These are phyloP conservation scores for Crotalaria pallida DNA, from an alignment of 306 rosid genomes.

Conservation along the genomic window DNA sequence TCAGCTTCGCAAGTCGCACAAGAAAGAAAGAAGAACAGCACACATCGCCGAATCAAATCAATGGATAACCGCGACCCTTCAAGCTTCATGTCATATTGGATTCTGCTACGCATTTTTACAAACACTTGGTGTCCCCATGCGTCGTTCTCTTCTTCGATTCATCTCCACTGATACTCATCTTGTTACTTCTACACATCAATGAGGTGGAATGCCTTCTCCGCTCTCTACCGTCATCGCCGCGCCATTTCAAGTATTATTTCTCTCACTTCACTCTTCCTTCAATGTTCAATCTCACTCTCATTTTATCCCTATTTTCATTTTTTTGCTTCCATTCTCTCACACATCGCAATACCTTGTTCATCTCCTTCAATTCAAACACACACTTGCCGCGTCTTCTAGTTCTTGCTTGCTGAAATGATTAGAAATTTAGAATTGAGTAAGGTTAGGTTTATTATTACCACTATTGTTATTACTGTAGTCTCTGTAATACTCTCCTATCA, in stretches of 20 bases:
- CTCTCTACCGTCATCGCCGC: constrained; percentile 50
- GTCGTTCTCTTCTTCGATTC: constrained; percentile 21
- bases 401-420: constrained; percentile 5
- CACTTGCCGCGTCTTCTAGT: background rate
- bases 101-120: constrained; percentile 33
- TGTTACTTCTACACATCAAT: constrained; percentile 33
- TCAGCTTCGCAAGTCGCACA: background rate
- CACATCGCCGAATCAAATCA: background rate
- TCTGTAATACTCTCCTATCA: background rate
- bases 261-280: background rate
- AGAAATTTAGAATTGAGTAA: constrained; percentile 6
- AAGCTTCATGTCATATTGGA: background rate
- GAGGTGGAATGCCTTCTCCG: constrained; percentile 75
- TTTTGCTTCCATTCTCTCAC: background rate
- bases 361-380: background rate
- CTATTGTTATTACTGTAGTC: background rate
- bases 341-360: constrained; percentile 3
- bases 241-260: constrained; percentile 31
- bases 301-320: background rate
- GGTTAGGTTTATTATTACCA: background rate
- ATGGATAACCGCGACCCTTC: background rate
- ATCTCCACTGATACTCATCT: background rate
- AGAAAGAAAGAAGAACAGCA: background rate
- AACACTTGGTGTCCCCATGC: constrained; percentile 28
- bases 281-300: background rate